Conservation (phyloP, 108 stramenopile species). For the Nannochloropsis granulata region DNA sequence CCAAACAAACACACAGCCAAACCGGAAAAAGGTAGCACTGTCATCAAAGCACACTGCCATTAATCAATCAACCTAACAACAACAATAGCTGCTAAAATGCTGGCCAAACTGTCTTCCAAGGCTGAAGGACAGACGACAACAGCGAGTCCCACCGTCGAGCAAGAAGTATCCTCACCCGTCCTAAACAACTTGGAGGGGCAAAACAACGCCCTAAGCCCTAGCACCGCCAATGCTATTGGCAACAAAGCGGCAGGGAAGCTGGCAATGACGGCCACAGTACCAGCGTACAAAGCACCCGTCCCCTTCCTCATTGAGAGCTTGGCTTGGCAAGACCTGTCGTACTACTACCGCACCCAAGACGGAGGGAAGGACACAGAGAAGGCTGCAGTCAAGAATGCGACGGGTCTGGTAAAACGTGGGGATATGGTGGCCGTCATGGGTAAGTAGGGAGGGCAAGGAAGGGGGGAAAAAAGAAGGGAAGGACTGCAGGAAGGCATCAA, state of each 20-base stretch:
- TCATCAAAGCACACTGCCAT: too few relatives aligned
- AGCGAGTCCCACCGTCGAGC: not conserved
- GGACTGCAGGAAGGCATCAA: too few relatives aligned
- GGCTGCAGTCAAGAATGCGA: not conserved
- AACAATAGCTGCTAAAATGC: not conserved
- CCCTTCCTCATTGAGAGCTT: not conserved
- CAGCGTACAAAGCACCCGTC: not conserved
- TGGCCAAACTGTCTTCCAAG: not conserved
- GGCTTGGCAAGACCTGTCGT: not conserved
- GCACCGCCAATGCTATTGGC: not conserved
- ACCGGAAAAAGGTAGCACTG: too few relatives aligned
- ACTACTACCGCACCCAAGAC: not conserved
- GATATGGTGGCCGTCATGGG: not conserved
- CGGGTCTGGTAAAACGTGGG: not conserved
- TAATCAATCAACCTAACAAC: not conserved
- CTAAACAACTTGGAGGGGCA: not conserved
- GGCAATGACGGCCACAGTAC: not conserved
- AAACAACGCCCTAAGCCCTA: not conserved
- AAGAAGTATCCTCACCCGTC: not conserved
- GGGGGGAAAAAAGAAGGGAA: too few relatives aligned
- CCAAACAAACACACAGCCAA: too few relatives aligned
- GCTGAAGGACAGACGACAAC: not conserved
- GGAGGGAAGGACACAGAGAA: not conserved
- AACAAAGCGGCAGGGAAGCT: not conserved
- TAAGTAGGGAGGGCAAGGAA: not conserved